Conservation (phyloP, 2,329 filamentous ascomycete genomes). For the Botrytis sinoallii region DNA sequence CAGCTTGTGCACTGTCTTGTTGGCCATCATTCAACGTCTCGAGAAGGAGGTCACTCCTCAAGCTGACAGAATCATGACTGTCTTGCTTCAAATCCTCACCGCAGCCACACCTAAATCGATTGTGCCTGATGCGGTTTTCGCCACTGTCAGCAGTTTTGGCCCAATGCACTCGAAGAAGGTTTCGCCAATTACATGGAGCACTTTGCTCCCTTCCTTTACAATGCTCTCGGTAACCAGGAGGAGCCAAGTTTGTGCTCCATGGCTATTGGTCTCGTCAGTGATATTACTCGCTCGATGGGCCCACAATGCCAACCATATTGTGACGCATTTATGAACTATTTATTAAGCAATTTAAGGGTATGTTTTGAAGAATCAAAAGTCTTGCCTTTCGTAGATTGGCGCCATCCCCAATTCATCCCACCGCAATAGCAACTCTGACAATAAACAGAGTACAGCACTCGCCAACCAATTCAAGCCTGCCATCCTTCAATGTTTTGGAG, state of each 20-base stretch:
- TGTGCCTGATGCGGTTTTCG: slow-evolving; percentile 91
- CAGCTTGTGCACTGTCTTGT: slow-evolving; percentile 84
- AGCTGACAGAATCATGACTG: slow-evolving; percentile 91
- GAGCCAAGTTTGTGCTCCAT: slow-evolving; percentile 92
- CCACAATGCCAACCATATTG: slow-evolving; percentile 92
- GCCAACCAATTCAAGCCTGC: slow-evolving; percentile 97
- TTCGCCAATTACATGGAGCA: slow-evolving; percentile 98
- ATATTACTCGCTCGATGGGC: slow-evolving; percentile 89
- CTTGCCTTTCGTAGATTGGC: neutral
- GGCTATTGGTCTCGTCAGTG: slow-evolving; percentile 95
- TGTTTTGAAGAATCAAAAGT: slow-evolving; percentile 36
- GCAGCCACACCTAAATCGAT: slow-evolving; percentile 81
- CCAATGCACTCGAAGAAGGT: slow-evolving; percentile 85
- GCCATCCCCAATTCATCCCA: neutral
- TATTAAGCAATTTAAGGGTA: slow-evolving; percentile 86
- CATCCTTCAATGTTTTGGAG: slow-evolving; percentile 95
- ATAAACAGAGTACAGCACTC: slow-evolving; percentile 68
- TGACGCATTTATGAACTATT: slow-evolving; percentile 96
- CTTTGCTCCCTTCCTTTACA: slow-evolving; percentile 89
- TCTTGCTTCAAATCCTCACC: slow-evolving; percentile 75
- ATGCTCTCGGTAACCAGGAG: slow-evolving; percentile 91
- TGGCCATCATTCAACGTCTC: slow-evolving; percentile 86
- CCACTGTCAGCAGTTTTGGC: slow-evolving; percentile 86
- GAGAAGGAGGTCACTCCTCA: slow-evolving; percentile 89
- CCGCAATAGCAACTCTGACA: slow-evolving; percentile 1